A percentile compares a stretch with the other conserved stretches of the same genome.
Evolutionary conservation across 106 monocot species (phyloP).

Genomic region (Platanthera zijinensis): DNA sequence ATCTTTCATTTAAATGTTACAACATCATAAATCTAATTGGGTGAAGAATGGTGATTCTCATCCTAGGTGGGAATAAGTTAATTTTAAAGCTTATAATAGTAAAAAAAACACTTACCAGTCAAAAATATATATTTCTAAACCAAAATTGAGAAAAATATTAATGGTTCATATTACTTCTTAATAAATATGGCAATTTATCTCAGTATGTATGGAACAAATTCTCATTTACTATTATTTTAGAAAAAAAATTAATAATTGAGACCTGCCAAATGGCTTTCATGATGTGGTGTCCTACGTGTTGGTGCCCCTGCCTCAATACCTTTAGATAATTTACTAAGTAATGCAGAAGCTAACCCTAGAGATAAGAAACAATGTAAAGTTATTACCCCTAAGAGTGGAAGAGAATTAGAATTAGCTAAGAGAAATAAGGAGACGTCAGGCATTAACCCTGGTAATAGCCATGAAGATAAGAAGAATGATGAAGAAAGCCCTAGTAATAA

Average conservation of each 20-base stretch:
- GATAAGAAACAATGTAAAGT: too few species aligned
- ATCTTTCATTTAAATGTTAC: neutral
- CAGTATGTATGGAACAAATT: neutral
- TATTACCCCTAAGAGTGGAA: too few species aligned
- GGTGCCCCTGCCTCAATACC: too few species aligned
- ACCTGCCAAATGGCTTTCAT: neutral
- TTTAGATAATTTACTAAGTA: too few species aligned
- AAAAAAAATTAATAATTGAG: neutral
- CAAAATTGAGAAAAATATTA: neutral
- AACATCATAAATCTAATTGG: neutral
- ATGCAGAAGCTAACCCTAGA: too few species aligned
- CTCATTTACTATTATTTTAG: neutral
- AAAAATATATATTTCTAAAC: neutral
- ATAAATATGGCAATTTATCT: neutral
- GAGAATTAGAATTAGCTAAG: too few species aligned
- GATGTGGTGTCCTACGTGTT: neutral
- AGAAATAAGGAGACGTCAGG: too few species aligned
- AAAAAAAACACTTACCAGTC: neutral
- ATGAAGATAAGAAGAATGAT: too few species aligned
- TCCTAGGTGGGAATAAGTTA: neutral
- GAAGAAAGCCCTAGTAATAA: too few species aligned
- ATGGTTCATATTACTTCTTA: neutral
- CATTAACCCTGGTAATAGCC: too few species aligned
- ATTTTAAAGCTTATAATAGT: neutral
- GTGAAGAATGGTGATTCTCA: neutral